Conservation (phyloP, 2,329 filamentous ascomycete species). For the Xylaria digitata region DNA sequence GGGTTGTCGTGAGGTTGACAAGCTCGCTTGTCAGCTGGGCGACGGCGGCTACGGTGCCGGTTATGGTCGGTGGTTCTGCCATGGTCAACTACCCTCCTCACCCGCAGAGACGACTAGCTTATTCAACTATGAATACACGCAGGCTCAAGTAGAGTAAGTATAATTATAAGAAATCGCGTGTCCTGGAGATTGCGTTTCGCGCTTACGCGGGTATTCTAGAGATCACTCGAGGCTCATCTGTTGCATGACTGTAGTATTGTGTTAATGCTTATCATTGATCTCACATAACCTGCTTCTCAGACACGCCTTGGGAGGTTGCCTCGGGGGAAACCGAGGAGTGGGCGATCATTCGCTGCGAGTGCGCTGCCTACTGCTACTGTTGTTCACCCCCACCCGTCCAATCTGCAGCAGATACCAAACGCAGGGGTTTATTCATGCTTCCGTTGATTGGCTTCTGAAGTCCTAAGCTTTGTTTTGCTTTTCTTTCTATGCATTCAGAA, state of each 20-base stretch:
- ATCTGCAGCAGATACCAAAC: slow-evolving; percentile 22
- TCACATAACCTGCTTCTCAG: slow-evolving; percentile 13
- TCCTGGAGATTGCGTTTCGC: not conserved
- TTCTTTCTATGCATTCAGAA: slow-evolving; percentile 1
- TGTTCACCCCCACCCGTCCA: slow-evolving; percentile 13
- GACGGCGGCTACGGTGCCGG: slow-evolving; percentile 18
- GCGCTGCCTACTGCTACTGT: slow-evolving; percentile 16
- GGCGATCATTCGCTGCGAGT: slow-evolving; percentile 18
- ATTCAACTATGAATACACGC: not conserved
- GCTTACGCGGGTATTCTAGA: not conserved
- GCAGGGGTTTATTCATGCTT: not conserved
- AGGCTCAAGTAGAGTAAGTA: not conserved
- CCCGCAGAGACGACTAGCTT: not conserved
- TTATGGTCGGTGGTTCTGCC: slow-evolving; percentile 13
- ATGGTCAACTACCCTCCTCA: slow-evolving; percentile 5
- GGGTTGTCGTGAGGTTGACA: slow-evolving; percentile 25
- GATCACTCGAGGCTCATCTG: not conserved
- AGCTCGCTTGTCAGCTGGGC: slow-evolving; percentile 23
- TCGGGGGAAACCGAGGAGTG: slow-evolving; percentile 22
- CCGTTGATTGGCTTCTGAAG: slow-evolving; percentile 1
- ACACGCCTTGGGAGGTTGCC: slow-evolving; percentile 18
- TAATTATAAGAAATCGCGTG: not conserved
- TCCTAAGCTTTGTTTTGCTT: not conserved
- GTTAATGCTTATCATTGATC: not conserved
- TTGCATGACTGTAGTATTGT: not conserved